phyloP scores from a whole-genome alignment of 805 yeast species.

The Wickerhamomyces chambardii region DNA sequence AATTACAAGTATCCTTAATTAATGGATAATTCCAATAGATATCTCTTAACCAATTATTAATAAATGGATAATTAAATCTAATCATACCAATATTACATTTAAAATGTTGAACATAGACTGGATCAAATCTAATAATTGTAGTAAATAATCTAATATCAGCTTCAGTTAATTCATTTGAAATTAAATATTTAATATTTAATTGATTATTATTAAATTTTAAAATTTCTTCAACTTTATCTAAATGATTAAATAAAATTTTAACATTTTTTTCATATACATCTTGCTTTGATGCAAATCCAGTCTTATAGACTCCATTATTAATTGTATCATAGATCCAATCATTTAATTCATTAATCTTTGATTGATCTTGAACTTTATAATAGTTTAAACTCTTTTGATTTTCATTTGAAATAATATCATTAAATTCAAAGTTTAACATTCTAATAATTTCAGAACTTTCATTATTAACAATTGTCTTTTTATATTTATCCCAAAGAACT shows the following conservation, averaged over 20 bases:
- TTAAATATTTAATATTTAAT: slow-evolving; percentile 30
- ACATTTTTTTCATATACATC: slow-evolving; percentile 73
- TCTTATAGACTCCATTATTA: slow-evolving; percentile 89
- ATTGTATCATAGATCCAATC: slow-evolving; percentile 77
- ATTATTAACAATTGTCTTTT: slow-evolving; percentile 78
- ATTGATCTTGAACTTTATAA: slow-evolving; percentile 47
- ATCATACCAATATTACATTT: slow-evolving; percentile 84
- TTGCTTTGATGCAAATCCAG: slow-evolving; percentile 84
- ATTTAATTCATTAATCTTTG: slow-evolving; percentile 68
- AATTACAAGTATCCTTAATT: slow-evolving; percentile 71
- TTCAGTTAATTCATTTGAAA: slow-evolving; percentile 70
- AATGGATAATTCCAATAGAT: slow-evolving; percentile 75
- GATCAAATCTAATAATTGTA: slow-evolving; percentile 85
- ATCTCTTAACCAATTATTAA: slow-evolving; percentile 74
- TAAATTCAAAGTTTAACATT: slow-evolving; percentile 71
- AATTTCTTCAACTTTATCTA: slow-evolving; percentile 62
- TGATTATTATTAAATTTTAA: slow-evolving; percentile 30
- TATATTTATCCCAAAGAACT: slow-evolving; percentile 83
- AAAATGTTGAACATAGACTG: slow-evolving; percentile 92
- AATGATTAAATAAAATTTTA: slow-evolving; percentile 46
- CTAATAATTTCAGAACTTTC: slow-evolving; percentile 88
- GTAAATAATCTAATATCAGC: slow-evolving; percentile 85
- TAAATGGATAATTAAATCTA: slow-evolving; percentile 66
- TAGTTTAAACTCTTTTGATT: slow-evolving; percentile 43
- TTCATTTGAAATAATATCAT: slow-evolving; percentile 38